Evolutionary conservation across 2,329 filamentous ascomycete genomes (phyloP), one percentile per base, ranked within the genome.

Genomic region (Akanthomyces dipterigenus): DNA sequence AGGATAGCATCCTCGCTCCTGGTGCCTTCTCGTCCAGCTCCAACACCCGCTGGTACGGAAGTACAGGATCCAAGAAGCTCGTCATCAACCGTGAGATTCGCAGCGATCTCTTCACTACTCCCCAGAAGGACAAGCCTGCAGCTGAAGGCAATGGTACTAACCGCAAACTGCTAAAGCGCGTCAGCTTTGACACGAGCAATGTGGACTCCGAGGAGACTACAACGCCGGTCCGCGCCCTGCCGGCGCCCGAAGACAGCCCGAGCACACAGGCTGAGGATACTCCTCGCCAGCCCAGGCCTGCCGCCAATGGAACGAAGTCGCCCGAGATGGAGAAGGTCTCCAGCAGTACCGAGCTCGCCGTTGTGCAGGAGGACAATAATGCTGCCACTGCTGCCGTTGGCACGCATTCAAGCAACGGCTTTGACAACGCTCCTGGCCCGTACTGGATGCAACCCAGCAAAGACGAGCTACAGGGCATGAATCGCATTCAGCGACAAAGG

Each of bases 11-110:
- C 61, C 80, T 97, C 31, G 85, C 90, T 1, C 92, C 93, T 0
- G 91, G 91, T 42, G 91, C 92, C 2, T 93, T 97, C 72, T 90
- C 90, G 2, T 81, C 88, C 28, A 88, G 84, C 69, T 78, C 83
- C 20, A 81, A 80, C 62, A 80, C 83, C 40, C 84, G 88, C 62
- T 82, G 85, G 67, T 88, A 87, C 56, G 83, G 85, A n/a, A 86
- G 81, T 70, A 82, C 82, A 54, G 84, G 85, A 49, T 85, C 96
- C 67, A 97, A 97, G 78, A 93, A 92, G 73, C 83, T 99, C 61
- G 89, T 93, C 58, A 97, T 99, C 72, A 96, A 97, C 75, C 88
- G 91, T 65, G 89, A 88, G 66, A 81, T 99, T 71, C 85, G 90
- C 59, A 92, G 83, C 62, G 88, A 91, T 68, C 78, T 88, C 18